Conservation (phyloP, 257 asterid species). For the Asclepias syriaca region DNA sequence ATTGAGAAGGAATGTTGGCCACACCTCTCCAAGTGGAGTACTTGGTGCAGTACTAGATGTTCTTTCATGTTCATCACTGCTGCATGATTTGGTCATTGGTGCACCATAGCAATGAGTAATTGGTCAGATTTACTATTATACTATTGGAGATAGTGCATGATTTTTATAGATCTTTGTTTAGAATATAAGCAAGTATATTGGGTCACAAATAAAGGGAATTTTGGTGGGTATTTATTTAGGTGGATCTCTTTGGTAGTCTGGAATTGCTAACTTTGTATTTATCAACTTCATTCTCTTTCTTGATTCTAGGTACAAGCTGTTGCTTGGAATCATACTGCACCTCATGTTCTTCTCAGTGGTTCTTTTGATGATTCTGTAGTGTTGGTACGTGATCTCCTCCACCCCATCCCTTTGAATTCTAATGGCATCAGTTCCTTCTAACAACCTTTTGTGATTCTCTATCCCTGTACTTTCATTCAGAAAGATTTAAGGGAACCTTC, state of each 20-base stretch:
- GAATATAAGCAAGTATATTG: background rate
- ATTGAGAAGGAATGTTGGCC: background rate
- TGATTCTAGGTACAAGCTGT: constrained; percentile 75
- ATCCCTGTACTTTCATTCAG: constrained; percentile 22
- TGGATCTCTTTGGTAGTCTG: background rate
- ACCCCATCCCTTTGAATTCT: background rate
- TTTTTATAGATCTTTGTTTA: background rate
- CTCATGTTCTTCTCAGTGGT: constrained; percentile 87
- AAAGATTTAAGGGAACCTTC: constrained; percentile 56
- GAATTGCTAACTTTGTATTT: background rate
- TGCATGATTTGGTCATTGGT: background rate
- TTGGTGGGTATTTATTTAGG: background rate
- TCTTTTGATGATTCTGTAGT: constrained; percentile 75
- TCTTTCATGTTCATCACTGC: background rate
- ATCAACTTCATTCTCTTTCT: background rate
- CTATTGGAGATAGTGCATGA: background rate
- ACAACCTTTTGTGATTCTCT: background rate
- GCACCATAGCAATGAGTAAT: too few relatives aligned
- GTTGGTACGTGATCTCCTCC: constrained; percentile 37
- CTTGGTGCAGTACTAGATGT: background rate
- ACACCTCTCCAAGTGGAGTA: background rate
- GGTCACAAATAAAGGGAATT: background rate
- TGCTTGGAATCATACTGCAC: constrained; percentile 72
- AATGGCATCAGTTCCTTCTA: background rate
- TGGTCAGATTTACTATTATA: background rate